These are phyloP conservation scores for Monilinia polystroma DNA, from an alignment of 2,329 filamentous ascomycete species.

Conservation along the genomic window DNA sequence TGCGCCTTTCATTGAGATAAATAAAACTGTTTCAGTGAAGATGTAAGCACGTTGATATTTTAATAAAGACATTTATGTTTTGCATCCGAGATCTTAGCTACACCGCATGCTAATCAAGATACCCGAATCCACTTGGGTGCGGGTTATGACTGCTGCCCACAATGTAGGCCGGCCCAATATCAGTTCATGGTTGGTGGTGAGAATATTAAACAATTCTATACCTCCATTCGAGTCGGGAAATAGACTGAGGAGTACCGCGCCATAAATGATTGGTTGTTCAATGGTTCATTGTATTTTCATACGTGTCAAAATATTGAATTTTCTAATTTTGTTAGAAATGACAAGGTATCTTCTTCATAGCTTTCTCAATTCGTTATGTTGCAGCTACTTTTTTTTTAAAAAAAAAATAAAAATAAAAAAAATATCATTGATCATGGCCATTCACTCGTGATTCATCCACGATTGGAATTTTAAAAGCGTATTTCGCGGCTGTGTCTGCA, in stretches of 20 bases:
- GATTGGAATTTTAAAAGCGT: slow-evolving; percentile 4
- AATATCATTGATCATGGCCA: slow-evolving; percentile 18
- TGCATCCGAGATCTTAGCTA: neutral
- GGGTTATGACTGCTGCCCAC: neutral
- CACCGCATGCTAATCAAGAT: neutral
- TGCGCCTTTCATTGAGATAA: neutral
- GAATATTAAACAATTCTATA: neutral
- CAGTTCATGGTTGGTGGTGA: neutral
- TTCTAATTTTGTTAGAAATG: neutral
- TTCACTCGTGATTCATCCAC: slow-evolving; percentile 16
- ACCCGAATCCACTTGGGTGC: slow-evolving; percentile 3
- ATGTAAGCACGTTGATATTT: neutral
- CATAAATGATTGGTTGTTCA: neutral
- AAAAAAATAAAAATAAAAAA: too few species aligned
- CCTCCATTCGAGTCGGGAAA: neutral
- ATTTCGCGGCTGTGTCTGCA: slow-evolving; percentile 22
- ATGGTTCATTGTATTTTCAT: neutral
- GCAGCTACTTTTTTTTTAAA: neutral
- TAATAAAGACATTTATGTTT: neutral
- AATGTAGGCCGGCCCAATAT: neutral
- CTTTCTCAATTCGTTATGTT: neutral
- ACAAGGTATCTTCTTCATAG: neutral
- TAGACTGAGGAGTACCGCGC: neutral
- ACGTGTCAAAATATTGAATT: slow-evolving; percentile 8
- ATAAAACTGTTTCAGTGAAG: neutral